phyloP scores from a whole-genome alignment of 345 rosid genomes.

The Eucalyptus albens region DNA sequence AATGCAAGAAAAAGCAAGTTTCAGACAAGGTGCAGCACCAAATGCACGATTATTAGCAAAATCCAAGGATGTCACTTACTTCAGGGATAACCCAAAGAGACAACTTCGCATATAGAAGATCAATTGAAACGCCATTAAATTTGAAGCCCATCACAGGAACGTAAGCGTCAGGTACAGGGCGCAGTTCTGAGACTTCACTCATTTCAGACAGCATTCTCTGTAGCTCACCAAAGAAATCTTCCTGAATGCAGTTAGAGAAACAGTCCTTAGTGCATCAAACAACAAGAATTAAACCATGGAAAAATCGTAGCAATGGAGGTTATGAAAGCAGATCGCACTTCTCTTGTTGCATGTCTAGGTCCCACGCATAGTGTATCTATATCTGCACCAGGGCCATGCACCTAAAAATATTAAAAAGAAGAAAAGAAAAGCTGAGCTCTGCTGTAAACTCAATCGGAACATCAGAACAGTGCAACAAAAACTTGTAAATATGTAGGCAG shows the following conservation, averaged over 20 bases:
- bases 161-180: slow-evolving; percentile 97
- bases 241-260: slow-evolving; percentile 29
- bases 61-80: slow-evolving; percentile 30
- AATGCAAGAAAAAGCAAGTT: not conserved
- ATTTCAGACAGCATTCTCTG: slow-evolving; percentile 68
- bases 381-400: slow-evolving; percentile 99
- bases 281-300: not conserved
- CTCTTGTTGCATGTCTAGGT: slow-evolving; percentile 90
- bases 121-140: slow-evolving; percentile 83
- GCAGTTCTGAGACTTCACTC: slow-evolving; percentile 95
- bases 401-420: slow-evolving; percentile 25
- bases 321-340: slow-evolving; percentile 44
- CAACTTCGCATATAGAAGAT: slow-evolving; percentile 88
- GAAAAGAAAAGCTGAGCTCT: not conserved
- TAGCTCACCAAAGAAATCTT: slow-evolving; percentile 90
- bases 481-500: not conserved
- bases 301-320: not conserved
- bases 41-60: not conserved
- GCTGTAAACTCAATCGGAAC: not conserved
- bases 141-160: slow-evolving; percentile 92
- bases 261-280: slow-evolving; percentile 1
- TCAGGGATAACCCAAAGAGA: slow-evolving; percentile 95
- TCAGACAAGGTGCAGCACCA: not conserved
- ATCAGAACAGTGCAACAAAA: not conserved
- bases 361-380: slow-evolving; percentile 95